These are phyloP conservation scores for Coprinopsis strossmayeri DNA, from an alignment of 768 basidiomycete genomes.

Conservation along the genomic window DNA sequence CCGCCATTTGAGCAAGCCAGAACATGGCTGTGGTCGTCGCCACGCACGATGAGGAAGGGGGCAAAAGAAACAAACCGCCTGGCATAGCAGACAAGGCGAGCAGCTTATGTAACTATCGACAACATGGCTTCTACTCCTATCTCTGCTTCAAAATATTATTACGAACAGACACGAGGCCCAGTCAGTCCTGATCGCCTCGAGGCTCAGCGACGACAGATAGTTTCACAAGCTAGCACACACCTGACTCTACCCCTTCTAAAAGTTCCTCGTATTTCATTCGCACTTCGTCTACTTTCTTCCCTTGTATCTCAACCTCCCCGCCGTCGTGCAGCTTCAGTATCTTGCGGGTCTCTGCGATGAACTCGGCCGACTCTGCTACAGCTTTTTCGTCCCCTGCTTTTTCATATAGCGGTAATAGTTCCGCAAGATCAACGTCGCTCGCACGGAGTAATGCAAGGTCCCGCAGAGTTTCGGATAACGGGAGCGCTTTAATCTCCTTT, in stretches of 20 bases:
- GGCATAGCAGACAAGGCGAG: no score
- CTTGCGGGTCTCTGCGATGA: constrained; percentile 48
- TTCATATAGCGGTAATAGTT: constrained; percentile 12
- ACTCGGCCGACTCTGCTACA: constrained; percentile 52
- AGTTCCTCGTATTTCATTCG: constrained; percentile 51
- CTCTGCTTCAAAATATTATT: not conserved
- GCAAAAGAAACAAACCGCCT: constrained; percentile 1
- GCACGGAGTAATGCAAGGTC: constrained; percentile 70
- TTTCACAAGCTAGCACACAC: not conserved
- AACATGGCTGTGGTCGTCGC: constrained; percentile 24
- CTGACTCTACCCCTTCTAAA: constrained; percentile 24
- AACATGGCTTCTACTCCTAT: not conserved
- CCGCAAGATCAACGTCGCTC: constrained; percentile 36
- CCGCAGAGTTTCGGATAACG: constrained; percentile 53
- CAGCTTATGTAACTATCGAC: not conserved
- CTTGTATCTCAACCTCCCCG: constrained; percentile 49
- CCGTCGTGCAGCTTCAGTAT: constrained; percentile 48
- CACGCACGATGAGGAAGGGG: constrained; percentile 5
- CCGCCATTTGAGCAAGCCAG: constrained; percentile 15
- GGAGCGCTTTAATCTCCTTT: constrained; percentile 42
- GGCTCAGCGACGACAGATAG: not conserved
- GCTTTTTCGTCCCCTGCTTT: constrained; percentile 17
- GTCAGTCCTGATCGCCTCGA: not conserved
- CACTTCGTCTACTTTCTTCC: constrained; percentile 47
- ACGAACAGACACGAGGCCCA: not conserved